A percentile compares a stretch with the other conserved stretches of the same genome.
phyloP scores from a whole-genome alignment of 768 basidiomycete genomes.

The Nidula microcarpa region DNA sequence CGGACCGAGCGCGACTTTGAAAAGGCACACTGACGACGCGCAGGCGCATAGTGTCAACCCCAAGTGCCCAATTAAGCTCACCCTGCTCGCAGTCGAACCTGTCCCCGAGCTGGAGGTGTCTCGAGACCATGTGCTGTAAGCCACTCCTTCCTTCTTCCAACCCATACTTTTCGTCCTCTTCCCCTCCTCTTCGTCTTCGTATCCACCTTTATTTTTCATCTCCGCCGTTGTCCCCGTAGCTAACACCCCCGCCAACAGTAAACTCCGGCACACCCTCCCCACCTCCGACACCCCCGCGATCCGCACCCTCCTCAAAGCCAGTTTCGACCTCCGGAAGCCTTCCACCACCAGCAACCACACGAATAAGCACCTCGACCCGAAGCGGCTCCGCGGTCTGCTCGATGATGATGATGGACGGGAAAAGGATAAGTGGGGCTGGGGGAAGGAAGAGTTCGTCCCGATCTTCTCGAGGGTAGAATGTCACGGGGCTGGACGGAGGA shows the following conservation, averaged over 20 bases:
- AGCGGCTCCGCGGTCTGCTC: conserved; percentile 4
- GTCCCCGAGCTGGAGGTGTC: conserved; percentile 25
- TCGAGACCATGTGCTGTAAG: conserved; percentile 39
- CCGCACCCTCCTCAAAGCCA: conserved; percentile 12
- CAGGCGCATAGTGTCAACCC: neutral
- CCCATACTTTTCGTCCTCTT: neutral
- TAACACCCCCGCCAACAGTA: conserved; percentile 10
- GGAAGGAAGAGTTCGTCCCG: conserved; percentile 17
- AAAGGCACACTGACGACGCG: neutral
- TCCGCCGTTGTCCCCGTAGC: conserved; percentile 1
- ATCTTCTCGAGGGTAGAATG: conserved; percentile 38
- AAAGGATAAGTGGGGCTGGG: conserved; percentile 1
- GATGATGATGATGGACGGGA: too few species aligned
- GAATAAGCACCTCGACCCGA: conserved; percentile 17
- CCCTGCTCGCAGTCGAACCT: neutral
- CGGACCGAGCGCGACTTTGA: neutral
- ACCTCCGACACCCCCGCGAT: conserved; percentile 2
- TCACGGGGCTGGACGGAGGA: neutral
- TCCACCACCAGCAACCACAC: neutral
- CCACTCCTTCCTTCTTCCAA: neutral
- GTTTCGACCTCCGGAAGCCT: conserved; percentile 8
- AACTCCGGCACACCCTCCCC: conserved; percentile 19
- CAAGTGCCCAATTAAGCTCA: neutral
- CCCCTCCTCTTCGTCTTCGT: too few species aligned
- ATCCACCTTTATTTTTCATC: neutral